A percentile compares a stretch with the other conserved stretches of the same genome.
Evolutionary conservation across 1,139 yeast species (phyloP).

Genomic region (Zhuliangozyma parablackwelliae): DNA sequence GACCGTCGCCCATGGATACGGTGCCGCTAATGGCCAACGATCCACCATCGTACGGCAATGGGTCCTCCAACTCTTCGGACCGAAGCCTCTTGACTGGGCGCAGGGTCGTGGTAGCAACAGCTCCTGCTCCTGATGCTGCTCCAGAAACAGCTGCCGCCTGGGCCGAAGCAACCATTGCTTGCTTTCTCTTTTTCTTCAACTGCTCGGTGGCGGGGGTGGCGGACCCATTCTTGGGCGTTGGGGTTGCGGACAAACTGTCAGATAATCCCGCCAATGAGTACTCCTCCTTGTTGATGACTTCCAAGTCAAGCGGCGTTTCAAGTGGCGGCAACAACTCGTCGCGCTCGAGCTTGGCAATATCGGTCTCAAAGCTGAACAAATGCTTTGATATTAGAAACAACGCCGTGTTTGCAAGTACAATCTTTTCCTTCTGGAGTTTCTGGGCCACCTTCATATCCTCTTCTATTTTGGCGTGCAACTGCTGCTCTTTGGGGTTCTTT

Average conservation of each 20-base stretch:
- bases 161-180: conserved; percentile 13
- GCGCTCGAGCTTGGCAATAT: conserved; percentile 67
- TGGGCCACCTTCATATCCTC: conserved; percentile 63
- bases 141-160: not conserved
- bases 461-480: conserved; percentile 59
- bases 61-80: conserved; percentile 20
- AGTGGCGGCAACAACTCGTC: conserved; percentile 74
- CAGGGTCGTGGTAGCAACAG: conserved; percentile 1
- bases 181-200: conserved; percentile 25
- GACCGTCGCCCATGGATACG: conserved; percentile 13
- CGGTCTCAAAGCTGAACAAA: conserved; percentile 65
- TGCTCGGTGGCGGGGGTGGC: conserved; percentile 20
- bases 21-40: conserved; percentile 11
- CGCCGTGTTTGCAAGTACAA: conserved; percentile 77
- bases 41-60: conserved; percentile 4
- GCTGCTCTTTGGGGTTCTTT: conserved; percentile 79
- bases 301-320: conserved; percentile 22
- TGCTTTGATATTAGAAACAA: conserved; percentile 73
- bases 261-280: conserved; percentile 15
- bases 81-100: conserved; percentile 25
- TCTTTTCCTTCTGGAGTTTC: conserved; percentile 71
- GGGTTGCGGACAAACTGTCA: conserved; percentile 26
- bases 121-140: conserved; percentile 2
- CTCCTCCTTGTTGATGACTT: conserved; percentile 9
- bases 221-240: conserved; percentile 26